phyloP scores from a whole-genome alignment of 495 filamentous ascomycete genomes.

The Aspergillus panamensis region DNA sequence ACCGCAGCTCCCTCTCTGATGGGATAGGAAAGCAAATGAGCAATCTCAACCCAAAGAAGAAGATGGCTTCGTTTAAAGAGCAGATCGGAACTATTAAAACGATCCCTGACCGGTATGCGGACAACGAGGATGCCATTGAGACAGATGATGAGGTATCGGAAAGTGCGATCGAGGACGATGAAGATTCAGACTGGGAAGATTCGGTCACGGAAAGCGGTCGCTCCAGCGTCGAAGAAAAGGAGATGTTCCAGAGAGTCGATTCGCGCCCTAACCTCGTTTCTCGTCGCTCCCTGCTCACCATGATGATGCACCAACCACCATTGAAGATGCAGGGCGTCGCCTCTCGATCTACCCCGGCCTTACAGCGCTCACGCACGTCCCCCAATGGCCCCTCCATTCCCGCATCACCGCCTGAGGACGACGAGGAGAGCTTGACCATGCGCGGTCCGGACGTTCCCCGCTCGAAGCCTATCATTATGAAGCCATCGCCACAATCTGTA shows the following conservation, averaged over 20 bases:
- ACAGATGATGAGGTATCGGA: conserved; percentile 70
- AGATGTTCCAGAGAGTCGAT: conserved; percentile 84
- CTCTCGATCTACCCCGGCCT: conserved; percentile 75
- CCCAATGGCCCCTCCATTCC: conserved; percentile 72
- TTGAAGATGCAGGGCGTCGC: conserved; percentile 37
- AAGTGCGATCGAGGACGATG: conserved; percentile 84
- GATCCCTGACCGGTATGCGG: conserved; percentile 49
- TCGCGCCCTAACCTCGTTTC: conserved; percentile 83
- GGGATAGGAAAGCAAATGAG: conserved; percentile 43
- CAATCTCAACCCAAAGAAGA: conserved; percentile 51
- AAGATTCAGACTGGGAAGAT: conserved; percentile 87
- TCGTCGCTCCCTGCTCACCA: conserved; percentile 81
- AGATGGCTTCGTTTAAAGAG: conserved; percentile 81
- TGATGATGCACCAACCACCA: conserved; percentile 72
- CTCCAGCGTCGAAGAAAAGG: conserved; percentile 73
- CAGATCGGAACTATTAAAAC: conserved; percentile 65
- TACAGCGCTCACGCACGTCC: conserved; percentile 73
- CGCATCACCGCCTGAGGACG: conserved; percentile 67
- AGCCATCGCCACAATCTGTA: conserved; percentile 54
- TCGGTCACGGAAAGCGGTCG: conserved; percentile 83
- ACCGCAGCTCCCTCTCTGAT: conserved; percentile 53
- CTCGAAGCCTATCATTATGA: conserved; percentile 84
- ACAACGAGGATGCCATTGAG: conserved; percentile 69
- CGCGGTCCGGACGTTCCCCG: conserved; percentile 67
- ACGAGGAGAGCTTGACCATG: conserved; percentile 69